phyloP scores from a whole-genome alignment of 2,329 filamentous ascomycete genomes.

The Xylaria sp. region DNA sequence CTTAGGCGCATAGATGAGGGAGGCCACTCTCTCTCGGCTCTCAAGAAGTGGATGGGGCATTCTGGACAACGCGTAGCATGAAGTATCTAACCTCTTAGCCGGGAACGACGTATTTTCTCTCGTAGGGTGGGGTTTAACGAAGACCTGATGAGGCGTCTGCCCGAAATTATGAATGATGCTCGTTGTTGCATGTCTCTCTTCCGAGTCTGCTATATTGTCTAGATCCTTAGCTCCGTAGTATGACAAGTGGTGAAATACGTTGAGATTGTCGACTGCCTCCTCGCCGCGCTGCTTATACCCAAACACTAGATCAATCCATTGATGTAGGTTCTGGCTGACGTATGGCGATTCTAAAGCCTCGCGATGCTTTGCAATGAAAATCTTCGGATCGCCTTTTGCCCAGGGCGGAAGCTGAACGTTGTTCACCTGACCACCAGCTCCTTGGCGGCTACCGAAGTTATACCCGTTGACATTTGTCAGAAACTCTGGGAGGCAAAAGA shows the following conservation, averaged over 20 bases:
- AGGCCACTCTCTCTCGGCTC: slow-evolving; percentile 79
- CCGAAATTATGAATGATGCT: slow-evolving; percentile 99
- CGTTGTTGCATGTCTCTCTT: slow-evolving; percentile 86
- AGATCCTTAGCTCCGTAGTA: slow-evolving; percentile 94
- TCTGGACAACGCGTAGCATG: slow-evolving; percentile 75
- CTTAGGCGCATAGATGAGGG: slow-evolving; percentile 77
- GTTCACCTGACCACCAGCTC: slow-evolving; percentile 78
- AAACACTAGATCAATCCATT: slow-evolving; percentile 96
- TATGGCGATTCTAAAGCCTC: slow-evolving; percentile 93
- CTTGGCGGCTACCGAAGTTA: slow-evolving; percentile 89
- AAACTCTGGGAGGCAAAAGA: slow-evolving; percentile 96
- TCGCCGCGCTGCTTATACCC: slow-evolving; percentile 93
- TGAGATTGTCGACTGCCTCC: slow-evolving; percentile 85
- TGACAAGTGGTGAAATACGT: slow-evolving; percentile 95
- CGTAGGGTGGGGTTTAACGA: slow-evolving; percentile 78
- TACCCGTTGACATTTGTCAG: slow-evolving; percentile 92
- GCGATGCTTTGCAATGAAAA: slow-evolving; percentile 95
- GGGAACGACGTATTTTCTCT: slow-evolving; percentile 72
- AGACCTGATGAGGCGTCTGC: slow-evolving; percentile 95
- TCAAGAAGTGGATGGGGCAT: slow-evolving; percentile 79
- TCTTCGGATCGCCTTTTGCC: slow-evolving; percentile 94
- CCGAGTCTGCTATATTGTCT: slow-evolving; percentile 85
- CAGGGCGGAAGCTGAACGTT: slow-evolving; percentile 90
- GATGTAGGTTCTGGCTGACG: slow-evolving; percentile 85
- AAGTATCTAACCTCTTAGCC: slow-evolving; percentile 74